Conservation (phyloP, 495 filamentous ascomycete species). For the Aspergillus bertholletiae region DNA sequence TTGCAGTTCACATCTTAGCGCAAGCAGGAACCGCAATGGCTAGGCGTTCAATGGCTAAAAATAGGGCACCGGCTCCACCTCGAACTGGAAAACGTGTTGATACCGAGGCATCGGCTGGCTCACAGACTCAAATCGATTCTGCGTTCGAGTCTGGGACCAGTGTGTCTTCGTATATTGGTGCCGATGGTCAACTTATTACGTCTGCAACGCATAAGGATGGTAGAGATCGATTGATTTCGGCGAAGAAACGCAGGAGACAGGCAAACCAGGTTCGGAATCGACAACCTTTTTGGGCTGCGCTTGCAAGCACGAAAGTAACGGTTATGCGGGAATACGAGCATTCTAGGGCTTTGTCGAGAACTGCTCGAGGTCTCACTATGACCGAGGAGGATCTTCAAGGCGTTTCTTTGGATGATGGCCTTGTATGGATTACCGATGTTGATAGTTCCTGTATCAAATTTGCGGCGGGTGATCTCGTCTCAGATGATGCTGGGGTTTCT, state of each 20-base stretch:
- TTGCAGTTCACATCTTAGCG: conserved; percentile 87
- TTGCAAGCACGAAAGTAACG: conserved; percentile 91
- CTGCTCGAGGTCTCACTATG: conserved; percentile 58
- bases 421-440: conserved; percentile 85
- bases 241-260: conserved; percentile 84
- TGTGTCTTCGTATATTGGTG: conserved; percentile 43
- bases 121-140: conserved; percentile 44
- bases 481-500: conserved; percentile 33
- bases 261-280: conserved; percentile 83
- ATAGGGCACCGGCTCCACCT: conserved; percentile 40
- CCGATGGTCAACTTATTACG: conserved; percentile 50
- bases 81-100: conserved; percentile 49
- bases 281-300: conserved; percentile 91
- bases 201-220: conserved; percentile 46
- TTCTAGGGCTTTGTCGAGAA: conserved; percentile 75
- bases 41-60: conserved; percentile 49
- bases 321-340: conserved; percentile 90
- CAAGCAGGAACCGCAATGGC: conserved; percentile 62
- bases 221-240: conserved; percentile 54
- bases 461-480: conserved; percentile 64
- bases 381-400: conserved; percentile 81
- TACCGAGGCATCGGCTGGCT: conserved; percentile 53
- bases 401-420: conserved; percentile 72
- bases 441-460: conserved; percentile 80
- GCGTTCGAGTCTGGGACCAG: conserved; percentile 43